Conservation (phyloP, 2,329 filamentous ascomycete genomes). For the Claviceps paspali region DNA sequence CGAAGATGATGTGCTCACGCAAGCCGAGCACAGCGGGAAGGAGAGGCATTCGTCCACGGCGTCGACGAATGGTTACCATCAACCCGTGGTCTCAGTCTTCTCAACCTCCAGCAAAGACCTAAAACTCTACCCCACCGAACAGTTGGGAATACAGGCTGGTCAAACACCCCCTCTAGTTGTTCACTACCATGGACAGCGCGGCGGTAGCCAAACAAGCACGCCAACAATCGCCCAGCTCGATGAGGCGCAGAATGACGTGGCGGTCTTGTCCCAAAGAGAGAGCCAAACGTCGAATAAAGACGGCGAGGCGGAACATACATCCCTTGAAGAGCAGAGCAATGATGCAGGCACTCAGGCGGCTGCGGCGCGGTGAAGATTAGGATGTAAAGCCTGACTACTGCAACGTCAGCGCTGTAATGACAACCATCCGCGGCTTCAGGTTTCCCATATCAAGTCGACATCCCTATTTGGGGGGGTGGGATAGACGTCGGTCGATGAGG, state of each 20-base stretch:
- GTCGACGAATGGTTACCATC: conserved; percentile 47
- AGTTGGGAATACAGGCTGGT: conserved; percentile 45
- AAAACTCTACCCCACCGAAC: conserved; percentile 51
- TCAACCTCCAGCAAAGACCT: conserved; percentile 57
- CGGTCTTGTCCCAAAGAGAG: conserved; percentile 28
- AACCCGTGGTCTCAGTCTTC: conserved; percentile 53
- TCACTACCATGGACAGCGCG: conserved; percentile 51
- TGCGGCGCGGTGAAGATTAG: background rate
- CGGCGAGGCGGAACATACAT: conserved; percentile 20
- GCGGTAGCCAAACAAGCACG: conserved; percentile 52
- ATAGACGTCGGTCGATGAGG: too few relatives aligned
- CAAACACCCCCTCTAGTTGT: conserved; percentile 50
- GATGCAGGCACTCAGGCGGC: conserved; percentile 8
- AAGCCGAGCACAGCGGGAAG: conserved; percentile 35
- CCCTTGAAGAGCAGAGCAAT: conserved; percentile 20
- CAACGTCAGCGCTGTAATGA: background rate
- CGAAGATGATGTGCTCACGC: conserved; percentile 45
- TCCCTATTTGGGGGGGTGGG: too few relatives aligned
- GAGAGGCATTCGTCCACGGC: conserved; percentile 31
- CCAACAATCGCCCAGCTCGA: conserved; percentile 40
- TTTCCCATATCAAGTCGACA: background rate
- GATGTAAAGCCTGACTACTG: background rate
- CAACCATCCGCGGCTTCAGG: background rate
- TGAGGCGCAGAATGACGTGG: too few relatives aligned
- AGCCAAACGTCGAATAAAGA: conserved; percentile 32